Base-by-base conservation (phyloP, 371 early-diverging fungal genomes). In the Mortierella sp. region DNA sequence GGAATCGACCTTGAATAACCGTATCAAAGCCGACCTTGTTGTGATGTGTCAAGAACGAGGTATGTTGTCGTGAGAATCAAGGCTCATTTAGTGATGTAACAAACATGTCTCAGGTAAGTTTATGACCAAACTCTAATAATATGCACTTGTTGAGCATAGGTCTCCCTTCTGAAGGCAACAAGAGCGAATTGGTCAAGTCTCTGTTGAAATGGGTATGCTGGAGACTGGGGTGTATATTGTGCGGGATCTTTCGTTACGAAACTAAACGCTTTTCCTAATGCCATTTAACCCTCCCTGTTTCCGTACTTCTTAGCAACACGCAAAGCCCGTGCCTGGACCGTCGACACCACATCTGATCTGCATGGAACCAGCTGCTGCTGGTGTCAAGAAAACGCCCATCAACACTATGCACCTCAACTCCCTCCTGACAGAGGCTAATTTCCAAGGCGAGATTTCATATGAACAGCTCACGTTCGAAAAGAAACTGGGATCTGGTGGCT, bases 401-500 rank as follows among this genome's bases (percentile, higher is more conserved):
- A 87, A 82, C 57, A 85, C 92, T 0, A 70, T 81, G 12, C 82
- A 83, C 48, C 81, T 87, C 46, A 83, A 82, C 42, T 83, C 85
- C 24, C 59, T 88, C 14, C 81, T 89, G 58, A 28, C 80, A 7
- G 83, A 81, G 56, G 72, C 51, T 37, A 39, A 64, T 11, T 65
- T 73, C 32, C 63, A 69, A 8, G 83, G 87, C 28, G 88, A 88
- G 66, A 92, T 92, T 59, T 78, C 86, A 0, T 90, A 84, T 55
- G 80, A 86, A 19, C 81, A 86, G 43, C 64, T 93, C 5, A 72
- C 66, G 12, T 50, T 91, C 26, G 90, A 89, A 11, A 78, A 80
- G 39, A 90, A 90, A 64, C 72, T 93, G 17, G 92, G 92, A 8
- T 85, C 90, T n/a, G 93, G 93, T 39, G 93, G 92, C 6, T 93